Evolutionary conservation across 1,284 basidiomycete species (phyloP).

Genomic region (Ceratobasidium sp.): DNA sequence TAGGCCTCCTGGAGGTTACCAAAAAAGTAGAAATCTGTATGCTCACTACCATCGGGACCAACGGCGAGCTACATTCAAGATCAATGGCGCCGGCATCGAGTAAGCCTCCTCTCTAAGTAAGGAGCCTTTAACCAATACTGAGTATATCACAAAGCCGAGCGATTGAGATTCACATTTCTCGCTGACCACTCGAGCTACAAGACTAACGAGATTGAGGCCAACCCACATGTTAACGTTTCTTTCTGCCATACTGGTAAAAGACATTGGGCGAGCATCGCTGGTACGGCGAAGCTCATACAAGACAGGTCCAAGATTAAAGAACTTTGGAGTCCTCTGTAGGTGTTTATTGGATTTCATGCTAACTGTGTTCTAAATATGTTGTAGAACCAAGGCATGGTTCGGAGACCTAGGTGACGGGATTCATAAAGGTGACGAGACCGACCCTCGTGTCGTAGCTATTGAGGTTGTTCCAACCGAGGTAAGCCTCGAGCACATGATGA

Average conservation of each 20-base stretch:
- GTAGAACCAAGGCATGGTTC: slow-evolving; percentile 80
- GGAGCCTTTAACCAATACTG: background rate
- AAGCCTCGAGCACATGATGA: background rate
- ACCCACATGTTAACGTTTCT: slow-evolving; percentile 80
- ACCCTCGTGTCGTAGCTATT: slow-evolving; percentile 84
- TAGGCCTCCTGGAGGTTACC: slow-evolving; percentile 70
- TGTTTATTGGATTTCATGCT: slow-evolving; percentile 28
- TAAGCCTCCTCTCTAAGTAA: slow-evolving; percentile 55
- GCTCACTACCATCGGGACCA: slow-evolving; percentile 78
- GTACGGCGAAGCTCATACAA: slow-evolving; percentile 72
- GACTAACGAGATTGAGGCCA: slow-evolving; percentile 77
- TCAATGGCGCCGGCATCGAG: slow-evolving; percentile 79
- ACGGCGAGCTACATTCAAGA: slow-evolving; percentile 81
- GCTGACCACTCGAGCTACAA: slow-evolving; percentile 82
- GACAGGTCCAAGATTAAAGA: slow-evolving; percentile 74
- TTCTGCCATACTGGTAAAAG: slow-evolving; percentile 79
- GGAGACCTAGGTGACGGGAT: slow-evolving; percentile 88
- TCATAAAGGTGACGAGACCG: slow-evolving; percentile 83
- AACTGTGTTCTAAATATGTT: slow-evolving; percentile 12
- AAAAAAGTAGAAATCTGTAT: slow-evolving; percentile 74
- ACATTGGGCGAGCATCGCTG: slow-evolving; percentile 87
- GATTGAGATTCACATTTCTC: slow-evolving; percentile 69
- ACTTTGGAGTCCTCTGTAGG: slow-evolving; percentile 72
- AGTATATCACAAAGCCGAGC: slow-evolving; percentile 43
- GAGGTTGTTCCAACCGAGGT: slow-evolving; percentile 80